Evolutionary conservation across 805 yeast genomes (phyloP), one percentile per base, ranked within the genome.

Genomic region (Komagataella ulmi): DNA sequence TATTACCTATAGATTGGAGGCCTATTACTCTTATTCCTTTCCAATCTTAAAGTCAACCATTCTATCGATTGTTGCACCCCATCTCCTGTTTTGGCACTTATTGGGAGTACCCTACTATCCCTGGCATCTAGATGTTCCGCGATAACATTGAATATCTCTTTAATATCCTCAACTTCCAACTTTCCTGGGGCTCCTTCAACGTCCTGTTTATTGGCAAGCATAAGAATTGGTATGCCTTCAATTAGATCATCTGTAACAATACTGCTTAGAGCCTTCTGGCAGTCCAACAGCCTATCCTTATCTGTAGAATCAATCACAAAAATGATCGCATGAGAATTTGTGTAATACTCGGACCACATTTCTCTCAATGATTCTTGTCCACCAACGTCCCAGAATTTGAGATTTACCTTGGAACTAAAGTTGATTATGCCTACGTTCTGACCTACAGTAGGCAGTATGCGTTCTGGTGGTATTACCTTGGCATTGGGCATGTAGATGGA

Each of bases 181-280:
- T 81, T 76, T 49, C 79, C 81, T 52, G 57, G 46, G 24, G 54
- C 59, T 17, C 61, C 58, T 10, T 78, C 80, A 43, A 81, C 64
- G 62, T 93, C 98, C 69, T 90, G 97, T 64, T 93, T 93, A 65
- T 93, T 91, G 6, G 97, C 98, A 61, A 91, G 73, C 97, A 91
- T 91, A 53, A 91, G 72, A 7, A 91, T 80, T 1, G 98, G 99
- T 17, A 89, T 83, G 30, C 95, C 89, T 52, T 82, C 87, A 12
- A 77, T 70, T 17, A 72, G 72, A 54, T 82, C 86, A 62, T 76
- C 76, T 49, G 74, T 71, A 62, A 88, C 81, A 17, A 79, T 70
- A n/a, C 68, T 70, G 48, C 72, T 65, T 51, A 89, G 70, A 1
- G 83, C 81, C 21, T 78, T 79, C 57, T 80, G 75, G 67, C 96